These are phyloP conservation scores for Myriosclerotinia scirpicola DNA, from an alignment of 2,329 filamentous ascomycete species.

Conservation along the genomic window DNA sequence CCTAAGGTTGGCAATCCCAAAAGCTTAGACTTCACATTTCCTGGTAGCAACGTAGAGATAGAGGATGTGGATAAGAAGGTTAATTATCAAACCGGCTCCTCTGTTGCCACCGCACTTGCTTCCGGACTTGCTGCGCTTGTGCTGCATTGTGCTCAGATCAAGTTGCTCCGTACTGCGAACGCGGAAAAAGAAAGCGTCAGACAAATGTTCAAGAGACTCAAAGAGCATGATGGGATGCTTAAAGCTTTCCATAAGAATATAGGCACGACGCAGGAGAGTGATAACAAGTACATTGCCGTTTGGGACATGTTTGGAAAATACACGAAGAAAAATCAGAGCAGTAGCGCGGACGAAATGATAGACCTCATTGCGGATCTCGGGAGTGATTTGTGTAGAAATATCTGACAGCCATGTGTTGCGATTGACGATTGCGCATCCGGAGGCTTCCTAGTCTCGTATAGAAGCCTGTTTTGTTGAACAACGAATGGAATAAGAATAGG, in stretches of 20 bases:
- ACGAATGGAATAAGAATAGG: too few species aligned
- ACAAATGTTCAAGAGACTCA: neutral
- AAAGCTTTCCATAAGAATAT: neutral
- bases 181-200: neutral
- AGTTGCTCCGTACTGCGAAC: neutral
- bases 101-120: slow-evolving; percentile 40
- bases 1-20: slow-evolving; percentile 30
- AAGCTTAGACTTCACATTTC: slow-evolving; percentile 39
- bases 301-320: neutral
- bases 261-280: neutral
- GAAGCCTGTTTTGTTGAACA: too few species aligned
- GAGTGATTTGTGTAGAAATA: neutral
- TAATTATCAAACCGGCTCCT: slow-evolving; percentile 29
- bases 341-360: neutral
- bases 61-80: neutral
- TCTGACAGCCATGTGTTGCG: neutral
- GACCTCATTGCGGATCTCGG: neutral
- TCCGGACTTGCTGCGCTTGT: slow-evolving; percentile 40
- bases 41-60: slow-evolving; percentile 28
- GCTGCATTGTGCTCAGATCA: slow-evolving; percentile 36
- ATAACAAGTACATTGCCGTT: neutral
- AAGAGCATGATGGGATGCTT: neutral
- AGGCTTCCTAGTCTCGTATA: too few species aligned
- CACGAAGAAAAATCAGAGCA: neutral
- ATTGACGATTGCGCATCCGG: neutral